Conservation (phyloP, 208 protist species). For the Endotrypanum monterogeii region DNA sequence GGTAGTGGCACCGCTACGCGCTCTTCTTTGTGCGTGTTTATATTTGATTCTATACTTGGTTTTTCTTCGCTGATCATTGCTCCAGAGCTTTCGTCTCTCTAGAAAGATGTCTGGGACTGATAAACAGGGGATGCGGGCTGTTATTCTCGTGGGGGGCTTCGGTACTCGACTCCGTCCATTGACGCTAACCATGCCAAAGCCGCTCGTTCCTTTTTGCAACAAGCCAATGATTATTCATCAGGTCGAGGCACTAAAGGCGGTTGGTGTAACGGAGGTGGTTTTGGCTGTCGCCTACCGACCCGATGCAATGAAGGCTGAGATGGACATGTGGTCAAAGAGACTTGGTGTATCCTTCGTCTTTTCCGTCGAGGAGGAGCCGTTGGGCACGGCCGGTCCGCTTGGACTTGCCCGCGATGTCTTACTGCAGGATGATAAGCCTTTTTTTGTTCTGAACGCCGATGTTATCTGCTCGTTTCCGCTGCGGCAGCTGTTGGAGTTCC, state of each 20-base stretch:
- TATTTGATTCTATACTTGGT: not conserved
- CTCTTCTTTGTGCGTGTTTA: not conserved
- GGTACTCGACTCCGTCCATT: constrained; percentile 96
- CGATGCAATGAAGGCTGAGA: constrained; percentile 93
- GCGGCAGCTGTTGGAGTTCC: constrained; percentile 93
- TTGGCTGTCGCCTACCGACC: constrained; percentile 97
- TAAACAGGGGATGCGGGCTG: constrained; percentile 92
- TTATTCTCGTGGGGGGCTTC: constrained; percentile 97
- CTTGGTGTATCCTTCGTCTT: constrained; percentile 95
- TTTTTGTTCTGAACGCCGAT: constrained; percentile 99
- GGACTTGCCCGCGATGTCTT: constrained; percentile 92
- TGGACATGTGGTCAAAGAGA: constrained; percentile 87
- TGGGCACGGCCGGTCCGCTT: constrained; percentile 98
- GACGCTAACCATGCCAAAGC: constrained; percentile 97
- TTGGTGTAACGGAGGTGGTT: constrained; percentile 94
- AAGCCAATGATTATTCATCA: constrained; percentile 98
- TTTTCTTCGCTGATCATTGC: not conserved
- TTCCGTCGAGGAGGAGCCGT: constrained; percentile 95
- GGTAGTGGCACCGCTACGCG: not conserved
- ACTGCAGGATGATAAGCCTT: constrained; percentile 88
- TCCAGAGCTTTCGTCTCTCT: not conserved
- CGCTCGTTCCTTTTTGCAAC: constrained; percentile 98
- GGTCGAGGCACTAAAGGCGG: constrained; percentile 95
- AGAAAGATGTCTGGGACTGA: constrained; percentile 24
- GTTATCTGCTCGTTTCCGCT: constrained; percentile 97